Evolutionary conservation across 1,284 basidiomycete genomes (phyloP).

Genomic region (Coriolopsis trogii): DNA sequence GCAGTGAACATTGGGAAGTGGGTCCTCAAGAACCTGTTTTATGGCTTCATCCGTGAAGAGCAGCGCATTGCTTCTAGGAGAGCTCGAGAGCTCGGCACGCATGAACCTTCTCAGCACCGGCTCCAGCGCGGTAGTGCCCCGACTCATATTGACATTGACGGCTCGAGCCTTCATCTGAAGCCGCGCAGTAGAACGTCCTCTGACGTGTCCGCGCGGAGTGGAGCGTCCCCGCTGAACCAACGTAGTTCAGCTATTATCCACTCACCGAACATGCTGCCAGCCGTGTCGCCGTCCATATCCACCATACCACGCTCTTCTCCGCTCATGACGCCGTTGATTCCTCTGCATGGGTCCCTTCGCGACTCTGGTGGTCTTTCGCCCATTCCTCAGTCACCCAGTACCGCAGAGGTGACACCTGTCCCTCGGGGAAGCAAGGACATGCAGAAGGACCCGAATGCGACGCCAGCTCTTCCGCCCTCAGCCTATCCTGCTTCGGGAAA

Average conservation of each 20-base stretch:
- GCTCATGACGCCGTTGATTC: conserved; percentile 60
- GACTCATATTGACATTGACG: conserved; percentile 35
- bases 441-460: conserved; percentile 21
- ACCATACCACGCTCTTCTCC: conserved; percentile 50
- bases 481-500: conserved; percentile 9
- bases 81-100: conserved; percentile 34
- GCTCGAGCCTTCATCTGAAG: conserved; percentile 25
- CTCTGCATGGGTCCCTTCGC: conserved; percentile 39
- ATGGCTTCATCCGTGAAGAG: conserved; percentile 70
- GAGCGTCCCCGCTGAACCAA: conserved; percentile 8
- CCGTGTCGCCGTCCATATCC: conserved; percentile 53
- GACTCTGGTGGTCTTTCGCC: conserved; percentile 35
- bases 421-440: conserved; percentile 27
- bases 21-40: conserved; percentile 76
- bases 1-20: conserved; percentile 83
- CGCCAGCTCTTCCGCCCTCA: conserved; percentile 14
- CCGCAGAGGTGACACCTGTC: conserved; percentile 35
- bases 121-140: conserved; percentile 32
- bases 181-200: conserved; percentile 35
- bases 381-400: conserved; percentile 40
- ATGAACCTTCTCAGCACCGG: conserved; percentile 24
- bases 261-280: conserved; percentile 67
- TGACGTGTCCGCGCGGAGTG: conserved; percentile 30
- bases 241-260: conserved; percentile 46
- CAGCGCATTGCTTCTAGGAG: conserved; percentile 44